Base-by-base conservation (phyloP, 2,329 filamentous ascomycete genomes). In the Mollisiaceae sp. region DNA sequence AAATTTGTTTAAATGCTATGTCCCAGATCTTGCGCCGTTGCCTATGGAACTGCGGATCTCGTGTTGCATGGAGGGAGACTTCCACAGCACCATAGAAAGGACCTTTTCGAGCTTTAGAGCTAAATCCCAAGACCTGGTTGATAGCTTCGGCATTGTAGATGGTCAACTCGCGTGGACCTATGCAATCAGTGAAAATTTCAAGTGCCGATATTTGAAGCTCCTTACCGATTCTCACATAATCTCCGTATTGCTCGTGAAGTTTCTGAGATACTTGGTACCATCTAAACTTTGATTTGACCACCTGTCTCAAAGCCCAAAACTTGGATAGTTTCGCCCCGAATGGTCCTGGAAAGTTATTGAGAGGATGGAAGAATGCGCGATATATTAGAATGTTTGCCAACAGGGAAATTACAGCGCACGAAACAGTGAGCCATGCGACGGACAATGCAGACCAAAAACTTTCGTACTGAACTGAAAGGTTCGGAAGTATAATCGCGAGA, bases 321-420 rank as follows among this genome's bases (percentile, higher is more conserved):
- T 72, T 71, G 1, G 66, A 66, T 8, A 73, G 59, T 38, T 67
- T 68, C 4, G 71, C 70, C 24, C 58, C 59, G 11, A 67, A 64
- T 20, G 70, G 71, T 15, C 72, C 71, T 14, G 70, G 70, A 38
- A 72, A 72, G 35, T 45, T 39, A 12, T 60, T 56, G 12, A 72
- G 60, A 27, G 65, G 67, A 59, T 73, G 71, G 63, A 72, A 72
- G 41, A 72, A 69, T 4, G 64, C 56, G 8, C 71, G 67, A 43
- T 73, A 72, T 6, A 70, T 18, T n/a, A 57, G 36, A 14, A 57
- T 41, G 32, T 39, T 57, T 2, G 20, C 18, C 55, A 18, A 57
- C 6, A 57, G n/a, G 5, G 55, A 57, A n/a, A 57, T 18, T 4
- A 56, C 22, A n/a, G 52, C 27, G 14, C 27, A 18, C 8, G 15